Evolutionary conservation across 225 moss, liverwort and hornwort species (phyloP).

Genomic region (Pseudisothecium myosuroides): DNA sequence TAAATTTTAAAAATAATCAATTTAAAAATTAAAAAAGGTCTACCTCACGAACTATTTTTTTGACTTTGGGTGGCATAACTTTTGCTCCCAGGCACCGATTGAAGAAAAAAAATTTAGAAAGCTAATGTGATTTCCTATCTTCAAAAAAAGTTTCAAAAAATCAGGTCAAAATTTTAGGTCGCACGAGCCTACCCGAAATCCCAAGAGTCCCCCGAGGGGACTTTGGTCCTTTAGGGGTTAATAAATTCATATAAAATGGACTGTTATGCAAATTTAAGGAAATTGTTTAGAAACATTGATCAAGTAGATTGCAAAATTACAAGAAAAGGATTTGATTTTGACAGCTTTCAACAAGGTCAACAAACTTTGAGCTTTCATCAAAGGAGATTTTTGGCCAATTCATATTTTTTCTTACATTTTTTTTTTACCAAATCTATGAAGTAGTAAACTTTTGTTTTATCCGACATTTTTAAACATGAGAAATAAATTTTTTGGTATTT

Average conservation of each 20-base stretch:
- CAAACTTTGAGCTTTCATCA: not conserved
- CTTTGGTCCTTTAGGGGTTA: too few relatives aligned
- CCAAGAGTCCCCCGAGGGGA: too few relatives aligned
- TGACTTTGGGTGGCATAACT: too few relatives aligned
- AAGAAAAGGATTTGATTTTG: not conserved
- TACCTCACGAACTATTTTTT: too few relatives aligned
- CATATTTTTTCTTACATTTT: not conserved
- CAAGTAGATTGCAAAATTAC: not conserved
- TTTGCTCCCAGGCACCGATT: too few relatives aligned
- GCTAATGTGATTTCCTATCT: too few relatives aligned
- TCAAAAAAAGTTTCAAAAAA: too few relatives aligned
- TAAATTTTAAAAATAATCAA: too few relatives aligned
- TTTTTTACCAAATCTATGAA: not conserved
- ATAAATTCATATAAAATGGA: not conserved
- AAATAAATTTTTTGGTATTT: not conserved
- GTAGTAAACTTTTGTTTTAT: not conserved
- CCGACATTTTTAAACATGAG: accelerated
- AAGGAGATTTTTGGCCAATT: not conserved
- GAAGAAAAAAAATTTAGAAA: too few relatives aligned
- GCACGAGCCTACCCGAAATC: too few relatives aligned
- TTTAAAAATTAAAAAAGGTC: too few relatives aligned
- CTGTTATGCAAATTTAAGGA: not conserved
- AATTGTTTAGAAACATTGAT: not conserved
- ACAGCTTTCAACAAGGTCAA: not conserved
- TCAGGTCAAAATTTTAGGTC: too few relatives aligned